These are phyloP conservation scores for Chondrus crispus DNA, from an alignment of 23 red algal genomes.

Conservation along the genomic window DNA sequence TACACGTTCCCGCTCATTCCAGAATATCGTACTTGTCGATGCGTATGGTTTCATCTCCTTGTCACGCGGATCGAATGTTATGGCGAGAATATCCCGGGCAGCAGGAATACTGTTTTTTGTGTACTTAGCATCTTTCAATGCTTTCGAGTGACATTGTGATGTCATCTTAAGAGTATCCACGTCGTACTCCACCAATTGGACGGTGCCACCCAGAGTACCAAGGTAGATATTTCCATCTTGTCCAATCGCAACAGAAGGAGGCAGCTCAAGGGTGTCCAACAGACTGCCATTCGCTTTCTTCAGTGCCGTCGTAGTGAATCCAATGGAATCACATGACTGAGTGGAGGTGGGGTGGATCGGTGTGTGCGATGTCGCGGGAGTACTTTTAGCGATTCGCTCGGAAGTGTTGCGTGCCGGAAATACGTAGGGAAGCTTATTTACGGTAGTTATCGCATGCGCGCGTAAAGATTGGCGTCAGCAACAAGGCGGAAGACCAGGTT, in stretches of 20 bases:
- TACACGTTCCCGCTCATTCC: slow-evolving; percentile 7
- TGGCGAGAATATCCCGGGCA: slow-evolving; percentile 40
- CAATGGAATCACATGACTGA: slow-evolving; percentile 44
- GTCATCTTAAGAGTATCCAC: neutral
- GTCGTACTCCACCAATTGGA: slow-evolving; percentile 43
- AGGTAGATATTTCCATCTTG: slow-evolving; percentile 51
- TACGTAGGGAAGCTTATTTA: no score
- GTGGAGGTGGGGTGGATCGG: no score
- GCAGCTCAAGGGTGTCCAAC: slow-evolving; percentile 26
- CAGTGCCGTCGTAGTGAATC: neutral
- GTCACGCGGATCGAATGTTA: slow-evolving; percentile 59
- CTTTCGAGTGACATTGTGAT: slow-evolving; percentile 22
- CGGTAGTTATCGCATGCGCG: no score
- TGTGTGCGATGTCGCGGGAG: no score
- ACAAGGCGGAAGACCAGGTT: no score
- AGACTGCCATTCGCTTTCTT: neutral
- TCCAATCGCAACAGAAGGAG: slow-evolving; percentile 14
- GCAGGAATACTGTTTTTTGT: neutral
- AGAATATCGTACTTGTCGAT: slow-evolving; percentile 37
- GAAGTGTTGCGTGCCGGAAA: no score
- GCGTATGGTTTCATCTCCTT: slow-evolving; percentile 19
- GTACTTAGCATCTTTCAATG: neutral
- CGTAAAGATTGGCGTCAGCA: no score
- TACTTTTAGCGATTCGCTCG: no score
- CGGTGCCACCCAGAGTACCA: slow-evolving; percentile 25